Evolutionary conservation across 2,329 filamentous ascomycete genomes (phyloP).

Genomic region (Chrysosphaeria jannelii): DNA sequence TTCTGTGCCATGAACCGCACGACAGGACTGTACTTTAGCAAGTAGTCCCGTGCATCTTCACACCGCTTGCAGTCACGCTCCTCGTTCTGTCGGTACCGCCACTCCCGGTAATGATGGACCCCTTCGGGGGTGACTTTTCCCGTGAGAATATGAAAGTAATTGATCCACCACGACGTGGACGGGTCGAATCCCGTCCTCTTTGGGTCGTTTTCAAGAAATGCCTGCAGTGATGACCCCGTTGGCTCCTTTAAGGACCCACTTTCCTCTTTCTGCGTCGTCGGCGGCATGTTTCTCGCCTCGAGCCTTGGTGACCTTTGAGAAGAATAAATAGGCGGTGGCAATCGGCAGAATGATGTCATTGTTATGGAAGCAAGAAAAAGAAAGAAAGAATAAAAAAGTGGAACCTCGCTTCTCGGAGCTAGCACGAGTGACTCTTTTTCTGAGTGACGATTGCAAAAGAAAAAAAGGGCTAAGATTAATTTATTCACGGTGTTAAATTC

Average conservation of each 20-base stretch:
- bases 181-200: conserved; percentile 32
- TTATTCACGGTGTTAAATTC: too few species aligned
- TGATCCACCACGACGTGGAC: conserved; percentile 36
- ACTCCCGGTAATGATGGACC: conserved; percentile 44
- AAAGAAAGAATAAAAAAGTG: too few species aligned
- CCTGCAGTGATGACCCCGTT: too few species aligned
- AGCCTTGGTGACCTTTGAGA: too few species aligned
- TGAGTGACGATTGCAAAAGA: too few species aligned
- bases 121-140: conserved; percentile 40
- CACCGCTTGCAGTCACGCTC: conserved; percentile 50
- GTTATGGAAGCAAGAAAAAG: too few species aligned
- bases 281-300: too few species aligned
- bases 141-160: conserved; percentile 58
- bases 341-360: conserved; percentile 3
- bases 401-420: too few species aligned
- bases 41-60: conserved; percentile 56
- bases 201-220: conserved; percentile 23
- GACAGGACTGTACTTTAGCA: conserved; percentile 57
- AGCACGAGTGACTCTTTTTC: too few species aligned
- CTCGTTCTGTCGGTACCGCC: conserved; percentile 47
- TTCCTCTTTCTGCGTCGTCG: conserved; percentile 1
- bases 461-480: too few species aligned
- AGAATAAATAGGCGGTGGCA: neutral
- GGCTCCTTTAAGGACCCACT: too few species aligned
- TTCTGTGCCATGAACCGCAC: conserved; percentile 68